phyloP scores from a whole-genome alignment of 2,329 filamentous ascomycete species.

The Phyllosticta capitalensis region DNA sequence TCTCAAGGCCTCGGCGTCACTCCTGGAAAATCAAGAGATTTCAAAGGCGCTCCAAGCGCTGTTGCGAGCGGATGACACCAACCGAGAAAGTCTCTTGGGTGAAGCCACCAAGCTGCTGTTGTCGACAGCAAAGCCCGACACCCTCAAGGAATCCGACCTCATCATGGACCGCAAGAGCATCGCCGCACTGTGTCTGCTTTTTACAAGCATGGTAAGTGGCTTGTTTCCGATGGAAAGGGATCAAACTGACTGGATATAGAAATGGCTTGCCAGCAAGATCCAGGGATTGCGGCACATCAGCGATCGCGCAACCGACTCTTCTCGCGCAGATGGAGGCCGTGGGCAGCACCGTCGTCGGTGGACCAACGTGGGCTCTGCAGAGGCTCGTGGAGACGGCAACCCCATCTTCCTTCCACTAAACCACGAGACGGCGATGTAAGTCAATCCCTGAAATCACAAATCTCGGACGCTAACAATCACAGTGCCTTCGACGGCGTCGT shows the following conservation, averaged over 20 bases:
- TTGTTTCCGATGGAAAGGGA: background rate
- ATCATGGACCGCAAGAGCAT: slow-evolving; percentile 85
- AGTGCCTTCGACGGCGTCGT: slow-evolving; percentile 83
- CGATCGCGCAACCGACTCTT: slow-evolving; percentile 57
- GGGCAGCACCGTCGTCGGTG: slow-evolving; percentile 60
- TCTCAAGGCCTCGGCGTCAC: slow-evolving; percentile 63
- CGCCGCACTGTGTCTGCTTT: slow-evolving; percentile 73
- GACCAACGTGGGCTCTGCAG: slow-evolving; percentile 59
- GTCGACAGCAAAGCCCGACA: slow-evolving; percentile 48
- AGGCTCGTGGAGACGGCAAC: slow-evolving; percentile 46
- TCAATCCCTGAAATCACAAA: slow-evolving; percentile 13
- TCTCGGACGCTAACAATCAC: slow-evolving; percentile 12
- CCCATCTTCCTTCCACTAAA: slow-evolving; percentile 82
- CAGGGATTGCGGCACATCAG: slow-evolving; percentile 75
- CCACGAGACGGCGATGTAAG: slow-evolving; percentile 69
- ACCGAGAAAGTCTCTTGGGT: slow-evolving; percentile 45
- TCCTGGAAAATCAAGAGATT: slow-evolving; percentile 60
- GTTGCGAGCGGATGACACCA: slow-evolving; percentile 6
- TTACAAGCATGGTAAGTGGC: slow-evolving; percentile 69
- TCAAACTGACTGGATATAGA: slow-evolving; percentile 31
- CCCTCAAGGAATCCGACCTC: slow-evolving; percentile 49
- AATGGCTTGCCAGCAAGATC: slow-evolving; percentile 85
- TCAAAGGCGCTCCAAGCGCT: slow-evolving; percentile 3
- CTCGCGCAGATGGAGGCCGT: slow-evolving; percentile 36
- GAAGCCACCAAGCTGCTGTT: slow-evolving; percentile 33